Conservation (phyloP, 2,329 filamentous ascomycete species). For the Trichoderma breve region DNA sequence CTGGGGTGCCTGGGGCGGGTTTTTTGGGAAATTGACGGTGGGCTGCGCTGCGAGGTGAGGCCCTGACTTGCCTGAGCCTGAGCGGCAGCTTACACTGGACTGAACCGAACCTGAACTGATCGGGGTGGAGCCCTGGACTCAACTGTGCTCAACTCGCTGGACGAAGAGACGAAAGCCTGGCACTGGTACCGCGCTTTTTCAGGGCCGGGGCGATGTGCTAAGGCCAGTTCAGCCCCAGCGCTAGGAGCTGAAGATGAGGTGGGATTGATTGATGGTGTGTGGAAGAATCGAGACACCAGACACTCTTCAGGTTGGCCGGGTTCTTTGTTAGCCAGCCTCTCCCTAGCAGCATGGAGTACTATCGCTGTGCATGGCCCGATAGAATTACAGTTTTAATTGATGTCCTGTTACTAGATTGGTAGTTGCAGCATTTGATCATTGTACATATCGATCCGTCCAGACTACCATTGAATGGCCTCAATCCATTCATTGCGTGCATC, state of each 20-base stretch:
- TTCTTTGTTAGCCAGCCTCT: background rate
- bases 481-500: background rate
- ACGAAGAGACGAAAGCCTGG: background rate
- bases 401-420: background rate
- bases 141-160: background rate
- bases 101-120: background rate
- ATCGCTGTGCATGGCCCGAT: too few species aligned
- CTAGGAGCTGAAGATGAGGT: background rate
- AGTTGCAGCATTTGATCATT: background rate
- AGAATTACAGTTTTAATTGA: too few species aligned
- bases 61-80: background rate
- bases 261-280: background rate
- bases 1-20: slow-evolving; percentile 17
- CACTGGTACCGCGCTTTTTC: background rate
- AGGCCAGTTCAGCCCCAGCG: background rate
- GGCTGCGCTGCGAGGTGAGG: background rate
- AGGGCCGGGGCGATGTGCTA: slow-evolving; percentile 11
- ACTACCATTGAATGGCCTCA: background rate
- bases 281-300: background rate
- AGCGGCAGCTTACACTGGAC: background rate
- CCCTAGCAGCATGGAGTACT: too few species aligned
- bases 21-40: slow-evolving; percentile 15
- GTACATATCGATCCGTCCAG: background rate
- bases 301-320: background rate
- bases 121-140: background rate